Percentiles rank a stretch among this genome's conserved stretches.
phyloP scores from a whole-genome alignment of 2,329 filamentous ascomycete genomes.

The Exophiala oligosperma region DNA sequence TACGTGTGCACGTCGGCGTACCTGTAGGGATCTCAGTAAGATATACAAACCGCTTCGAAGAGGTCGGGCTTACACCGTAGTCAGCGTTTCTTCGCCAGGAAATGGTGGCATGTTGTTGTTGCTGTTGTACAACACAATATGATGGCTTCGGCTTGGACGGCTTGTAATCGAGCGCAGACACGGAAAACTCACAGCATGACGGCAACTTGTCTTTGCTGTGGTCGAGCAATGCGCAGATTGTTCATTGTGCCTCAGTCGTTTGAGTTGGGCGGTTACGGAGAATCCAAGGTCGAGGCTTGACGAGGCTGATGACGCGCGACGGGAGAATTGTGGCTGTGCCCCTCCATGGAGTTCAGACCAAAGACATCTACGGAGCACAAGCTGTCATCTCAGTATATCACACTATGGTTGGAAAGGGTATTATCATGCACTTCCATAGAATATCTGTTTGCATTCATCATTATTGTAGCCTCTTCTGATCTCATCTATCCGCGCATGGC shows the following conservation, averaged over 20 bases:
- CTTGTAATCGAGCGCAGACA: background rate
- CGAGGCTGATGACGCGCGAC: background rate
- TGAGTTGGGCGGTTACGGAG: background rate
- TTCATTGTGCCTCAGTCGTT: too few species aligned
- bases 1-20: constrained; percentile 67
- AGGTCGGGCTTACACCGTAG: constrained; percentile 44
- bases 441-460: background rate
- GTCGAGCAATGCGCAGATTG: background rate
- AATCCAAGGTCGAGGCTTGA: background rate
- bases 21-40: constrained; percentile 38
- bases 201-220: background rate
- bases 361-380: too few species aligned
- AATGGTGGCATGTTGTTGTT: constrained; percentile 45
- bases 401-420: too few species aligned
- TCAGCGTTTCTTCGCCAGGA: constrained; percentile 46
- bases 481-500: constrained; percentile 51
- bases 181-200: background rate
- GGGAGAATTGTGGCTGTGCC: background rate
- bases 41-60: background rate
- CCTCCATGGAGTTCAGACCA: background rate
- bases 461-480: background rate
- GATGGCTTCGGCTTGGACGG: background rate
- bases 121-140: background rate
- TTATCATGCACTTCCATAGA: too few species aligned
- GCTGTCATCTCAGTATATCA: too few species aligned